These are phyloP conservation scores for Stylonectria norvegica DNA, from an alignment of 2,329 filamentous ascomycete genomes.

Conservation along the genomic window DNA sequence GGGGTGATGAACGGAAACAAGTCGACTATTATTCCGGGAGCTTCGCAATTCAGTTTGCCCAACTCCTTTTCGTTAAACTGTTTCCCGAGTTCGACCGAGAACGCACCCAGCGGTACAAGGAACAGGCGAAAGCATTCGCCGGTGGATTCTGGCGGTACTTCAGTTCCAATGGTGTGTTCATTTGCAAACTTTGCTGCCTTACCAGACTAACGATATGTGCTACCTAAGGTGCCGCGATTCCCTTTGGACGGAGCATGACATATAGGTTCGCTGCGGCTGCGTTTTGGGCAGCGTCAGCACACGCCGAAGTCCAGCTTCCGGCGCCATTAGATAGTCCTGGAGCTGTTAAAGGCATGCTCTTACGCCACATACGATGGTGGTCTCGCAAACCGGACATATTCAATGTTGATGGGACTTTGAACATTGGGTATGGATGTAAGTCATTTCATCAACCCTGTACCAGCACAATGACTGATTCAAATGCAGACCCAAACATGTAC, in stretches of 20 bases:
- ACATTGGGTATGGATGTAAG: slow-evolving; percentile 40
- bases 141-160: slow-evolving; percentile 47
- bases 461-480: not conserved
- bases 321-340: slow-evolving; percentile 37
- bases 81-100: slow-evolving; percentile 39
- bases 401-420: slow-evolving; percentile 46
- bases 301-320: slow-evolving; percentile 39
- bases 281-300: slow-evolving; percentile 45
- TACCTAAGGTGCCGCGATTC: slow-evolving; percentile 44
- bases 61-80: slow-evolving; percentile 45
- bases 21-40: slow-evolving; percentile 53
- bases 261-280: slow-evolving; percentile 50
- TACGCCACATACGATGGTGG: slow-evolving; percentile 52
- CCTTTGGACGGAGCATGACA: slow-evolving; percentile 49
- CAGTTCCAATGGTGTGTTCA: slow-evolving; percentile 37
- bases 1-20: slow-evolving; percentile 34
- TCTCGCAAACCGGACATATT: slow-evolving; percentile 40
- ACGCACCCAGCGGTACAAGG: slow-evolving; percentile 35
- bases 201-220: not conserved
- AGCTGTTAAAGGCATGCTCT: slow-evolving; percentile 45
- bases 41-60: slow-evolving; percentile 51
- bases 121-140: slow-evolving; percentile 41
- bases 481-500: slow-evolving; percentile 44
- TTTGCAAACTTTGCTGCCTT: not conserved
- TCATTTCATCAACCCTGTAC: not conserved